Conservation (phyloP, 768 basidiomycete genomes). For the Pulveroboletus sp. region DNA sequence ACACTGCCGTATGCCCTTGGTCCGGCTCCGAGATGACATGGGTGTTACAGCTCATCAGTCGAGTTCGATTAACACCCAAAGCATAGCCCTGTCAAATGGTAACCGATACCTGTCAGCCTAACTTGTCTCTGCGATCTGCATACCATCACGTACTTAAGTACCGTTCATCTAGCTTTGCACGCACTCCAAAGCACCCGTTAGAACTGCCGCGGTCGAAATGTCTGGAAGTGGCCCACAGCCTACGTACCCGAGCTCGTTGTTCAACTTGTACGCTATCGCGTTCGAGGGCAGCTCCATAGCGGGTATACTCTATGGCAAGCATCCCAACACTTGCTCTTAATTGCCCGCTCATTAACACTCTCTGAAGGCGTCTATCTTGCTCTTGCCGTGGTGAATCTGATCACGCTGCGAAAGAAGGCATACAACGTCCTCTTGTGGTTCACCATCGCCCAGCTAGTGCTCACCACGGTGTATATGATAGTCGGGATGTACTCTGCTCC, state of each 20-base stretch:
- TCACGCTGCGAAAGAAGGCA: slow-evolving; percentile 11
- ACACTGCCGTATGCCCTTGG: no score
- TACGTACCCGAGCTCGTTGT: slow-evolving; percentile 7
- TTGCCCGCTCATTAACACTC: not conserved
- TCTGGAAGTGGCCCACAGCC: slow-evolving; percentile 9
- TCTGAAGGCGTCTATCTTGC: slow-evolving; percentile 12
- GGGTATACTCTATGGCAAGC: slow-evolving; percentile 17
- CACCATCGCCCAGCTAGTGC: slow-evolving; percentile 9
- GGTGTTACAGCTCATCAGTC: no score
- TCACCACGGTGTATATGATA: slow-evolving; percentile 19
- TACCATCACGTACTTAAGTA: no score
- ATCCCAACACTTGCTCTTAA: not conserved
- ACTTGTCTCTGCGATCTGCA: no score
- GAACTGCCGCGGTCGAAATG: slow-evolving; percentile 6
- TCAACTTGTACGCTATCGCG: slow-evolving; percentile 17
- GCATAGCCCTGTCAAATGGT: no score
- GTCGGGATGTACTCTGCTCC: slow-evolving; percentile 16
- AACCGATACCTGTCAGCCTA: no score
- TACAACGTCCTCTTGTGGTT: slow-evolving; percentile 14
- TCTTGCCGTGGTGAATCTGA: slow-evolving; percentile 9
- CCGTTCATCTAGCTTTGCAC: no score
- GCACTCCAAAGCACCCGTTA: no score
- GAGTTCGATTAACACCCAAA: no score
- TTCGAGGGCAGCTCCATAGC: slow-evolving; percentile 19
- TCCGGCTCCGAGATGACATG: no score